A percentile compares a stretch with the other conserved stretches of the same genome.
Conservation (phyloP, 768 basidiomycete genomes). For the Rhodotorula graminis region DNA sequence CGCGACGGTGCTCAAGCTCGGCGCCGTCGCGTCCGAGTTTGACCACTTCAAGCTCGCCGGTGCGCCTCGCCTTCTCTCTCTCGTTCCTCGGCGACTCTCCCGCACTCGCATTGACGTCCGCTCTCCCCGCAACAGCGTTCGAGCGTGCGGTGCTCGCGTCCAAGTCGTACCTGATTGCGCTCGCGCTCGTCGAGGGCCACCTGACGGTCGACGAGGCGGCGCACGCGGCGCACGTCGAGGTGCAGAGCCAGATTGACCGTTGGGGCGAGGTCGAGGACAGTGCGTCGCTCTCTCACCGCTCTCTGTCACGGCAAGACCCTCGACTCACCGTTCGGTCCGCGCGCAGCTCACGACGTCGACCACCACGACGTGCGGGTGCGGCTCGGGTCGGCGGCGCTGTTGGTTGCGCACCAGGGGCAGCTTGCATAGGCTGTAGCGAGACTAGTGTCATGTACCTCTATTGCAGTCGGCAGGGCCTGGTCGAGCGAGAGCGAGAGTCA, state of each 20-base stretch:
- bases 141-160: slow-evolving; percentile 83
- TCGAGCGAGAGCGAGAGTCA: not conserved
- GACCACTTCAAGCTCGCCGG: slow-evolving; percentile 86
- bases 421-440: not conserved
- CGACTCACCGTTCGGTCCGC: too few relatives aligned
- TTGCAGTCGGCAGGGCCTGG: not conserved
- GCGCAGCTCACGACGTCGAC: slow-evolving; percentile 96
- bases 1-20: slow-evolving; percentile 62
- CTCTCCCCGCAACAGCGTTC: slow-evolving; percentile 57
- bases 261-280: slow-evolving; percentile 99
- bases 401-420: slow-evolving; percentile 23
- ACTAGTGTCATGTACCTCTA: not conserved
- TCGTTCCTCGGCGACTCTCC: accelerated
- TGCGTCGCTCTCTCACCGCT: slow-evolving; percentile 51
- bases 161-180: slow-evolving; percentile 82
- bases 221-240: slow-evolving; percentile 81
- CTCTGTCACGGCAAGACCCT: not conserved
- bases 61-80: slow-evolving; percentile 51
- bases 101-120: not conserved
- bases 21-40: slow-evolving; percentile 58
- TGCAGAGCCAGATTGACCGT: slow-evolving; percentile 85
- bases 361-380: slow-evolving; percentile 85
- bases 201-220: slow-evolving; percentile 79
- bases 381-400: slow-evolving; percentile 60
- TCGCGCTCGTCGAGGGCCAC: slow-evolving; percentile 73